These are phyloP conservation scores for Hypoxylon sp. DNA, from an alignment of 2,329 filamentous ascomycete genomes.

Conservation along the genomic window DNA sequence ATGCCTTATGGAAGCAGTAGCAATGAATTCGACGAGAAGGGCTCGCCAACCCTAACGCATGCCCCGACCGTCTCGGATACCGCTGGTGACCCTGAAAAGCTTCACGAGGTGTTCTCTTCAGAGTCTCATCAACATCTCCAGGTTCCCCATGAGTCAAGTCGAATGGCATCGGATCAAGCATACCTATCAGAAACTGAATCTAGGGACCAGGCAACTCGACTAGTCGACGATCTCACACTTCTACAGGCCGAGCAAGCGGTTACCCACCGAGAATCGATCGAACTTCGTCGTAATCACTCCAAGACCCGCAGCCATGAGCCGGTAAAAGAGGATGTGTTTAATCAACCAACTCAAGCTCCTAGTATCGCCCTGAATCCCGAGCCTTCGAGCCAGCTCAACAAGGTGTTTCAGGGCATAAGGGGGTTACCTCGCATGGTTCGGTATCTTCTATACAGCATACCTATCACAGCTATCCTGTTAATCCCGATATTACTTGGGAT, in stretches of 20 bases:
- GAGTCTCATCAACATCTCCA: slow-evolving; percentile 43
- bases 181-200: slow-evolving; percentile 47
- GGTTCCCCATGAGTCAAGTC: slow-evolving; percentile 39
- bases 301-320: slow-evolving; percentile 42
- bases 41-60: slow-evolving; percentile 46
- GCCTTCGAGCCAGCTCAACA: slow-evolving; percentile 71
- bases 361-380: slow-evolving; percentile 61
- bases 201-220: slow-evolving; percentile 48
- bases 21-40: slow-evolving; percentile 44
- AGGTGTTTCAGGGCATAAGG: slow-evolving; percentile 69
- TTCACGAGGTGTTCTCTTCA: slow-evolving; percentile 30
- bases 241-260: slow-evolving; percentile 52
- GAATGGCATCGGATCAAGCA: slow-evolving; percentile 28
- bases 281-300: slow-evolving; percentile 45
- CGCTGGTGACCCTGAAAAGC: slow-evolving; percentile 30
- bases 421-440: slow-evolving; percentile 73
- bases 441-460: slow-evolving; percentile 79
- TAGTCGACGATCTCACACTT: slow-evolving; percentile 52
- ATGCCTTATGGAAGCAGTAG: slow-evolving; percentile 25
- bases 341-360: slow-evolving; percentile 44
- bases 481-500: slow-evolving; percentile 77
- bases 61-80: slow-evolving; percentile 46
- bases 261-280: slow-evolving; percentile 44
- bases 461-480: slow-evolving; percentile 72
- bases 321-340: slow-evolving; percentile 51